Conservation (phyloP, 2,329 filamentous ascomycete species). For the Hymenoscyphus occultus region DNA sequence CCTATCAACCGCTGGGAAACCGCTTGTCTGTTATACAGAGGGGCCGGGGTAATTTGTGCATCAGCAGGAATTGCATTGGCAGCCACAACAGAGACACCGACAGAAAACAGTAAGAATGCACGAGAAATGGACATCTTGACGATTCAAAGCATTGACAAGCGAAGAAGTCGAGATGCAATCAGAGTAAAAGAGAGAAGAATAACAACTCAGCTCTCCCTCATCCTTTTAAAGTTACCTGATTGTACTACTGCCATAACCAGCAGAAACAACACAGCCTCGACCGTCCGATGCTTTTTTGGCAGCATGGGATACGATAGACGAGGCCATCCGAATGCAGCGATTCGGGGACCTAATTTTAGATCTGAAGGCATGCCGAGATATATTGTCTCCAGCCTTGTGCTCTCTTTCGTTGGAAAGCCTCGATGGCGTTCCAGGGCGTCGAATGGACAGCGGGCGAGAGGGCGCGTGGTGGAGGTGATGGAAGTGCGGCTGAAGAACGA, state of each 20-base stretch:
- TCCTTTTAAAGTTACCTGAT: constrained; percentile 1
- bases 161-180: not conserved
- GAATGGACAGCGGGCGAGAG: not conserved
- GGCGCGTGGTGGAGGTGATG: constrained; percentile 4
- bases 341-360: constrained; percentile 6
- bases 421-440: constrained; percentile 9
- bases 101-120: constrained; percentile 4
- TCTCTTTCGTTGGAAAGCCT: not conserved
- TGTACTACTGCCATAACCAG: not conserved
- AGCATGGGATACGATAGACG: not conserved
- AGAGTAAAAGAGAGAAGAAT: not conserved
- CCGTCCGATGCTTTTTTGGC: constrained; percentile 6
- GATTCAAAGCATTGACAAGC: not conserved
- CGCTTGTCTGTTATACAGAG: constrained; percentile 7
- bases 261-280: constrained; percentile 8
- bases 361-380: constrained; percentile 5
- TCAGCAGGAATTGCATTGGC: constrained; percentile 6
- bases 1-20: constrained; percentile 9
- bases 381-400: constrained; percentile 2
- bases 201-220: not conserved
- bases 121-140: constrained; percentile 11
- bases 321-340: constrained; percentile 5
- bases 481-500: constrained; percentile 9
- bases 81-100: not conserved
- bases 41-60: constrained; percentile 2